Conservation (phyloP, 2,329 filamentous ascomycete genomes). For the Claviceps quebecensis region DNA sequence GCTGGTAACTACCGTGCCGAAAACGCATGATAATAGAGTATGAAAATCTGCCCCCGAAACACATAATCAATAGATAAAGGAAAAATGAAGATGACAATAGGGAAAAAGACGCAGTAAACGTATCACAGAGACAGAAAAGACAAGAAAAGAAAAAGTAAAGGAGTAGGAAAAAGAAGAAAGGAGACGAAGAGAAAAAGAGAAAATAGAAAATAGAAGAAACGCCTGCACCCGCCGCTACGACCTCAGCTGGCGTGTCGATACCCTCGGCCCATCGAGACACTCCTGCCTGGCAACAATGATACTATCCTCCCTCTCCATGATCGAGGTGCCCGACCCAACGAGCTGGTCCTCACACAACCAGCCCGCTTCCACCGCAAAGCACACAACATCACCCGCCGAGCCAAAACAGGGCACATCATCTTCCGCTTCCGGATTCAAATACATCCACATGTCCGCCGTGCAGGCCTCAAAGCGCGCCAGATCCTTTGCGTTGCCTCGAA, state of each 20-base stretch:
- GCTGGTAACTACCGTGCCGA: no score
- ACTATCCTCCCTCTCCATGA: constrained; percentile 26
- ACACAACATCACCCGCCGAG: constrained; percentile 41
- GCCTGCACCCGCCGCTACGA: background rate
- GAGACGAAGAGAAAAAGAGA: background rate
- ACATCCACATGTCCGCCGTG: constrained; percentile 38
- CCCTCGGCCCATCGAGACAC: constrained; percentile 10
- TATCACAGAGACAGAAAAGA: background rate
- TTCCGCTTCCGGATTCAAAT: constrained; percentile 38
- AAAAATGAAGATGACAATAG: background rate
- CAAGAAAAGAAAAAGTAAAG: background rate
- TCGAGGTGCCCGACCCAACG: constrained; percentile 21
- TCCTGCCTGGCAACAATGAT: constrained; percentile 23
- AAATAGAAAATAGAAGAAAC: background rate
- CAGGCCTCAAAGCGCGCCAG: constrained; percentile 30
- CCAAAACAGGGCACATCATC: constrained; percentile 35
- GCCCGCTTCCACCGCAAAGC: constrained; percentile 42
- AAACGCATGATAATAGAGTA: no score
- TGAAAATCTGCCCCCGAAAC: no score
- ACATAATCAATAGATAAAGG: no score
- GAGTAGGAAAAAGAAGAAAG: background rate
- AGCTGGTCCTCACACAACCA: constrained; percentile 43
- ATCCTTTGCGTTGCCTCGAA: constrained; percentile 31
- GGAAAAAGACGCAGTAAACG: background rate
- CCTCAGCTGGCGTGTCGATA: constrained; percentile 11